Conservation (phyloP, 1,284 basidiomycete genomes). For the Albatrellus sp. region DNA sequence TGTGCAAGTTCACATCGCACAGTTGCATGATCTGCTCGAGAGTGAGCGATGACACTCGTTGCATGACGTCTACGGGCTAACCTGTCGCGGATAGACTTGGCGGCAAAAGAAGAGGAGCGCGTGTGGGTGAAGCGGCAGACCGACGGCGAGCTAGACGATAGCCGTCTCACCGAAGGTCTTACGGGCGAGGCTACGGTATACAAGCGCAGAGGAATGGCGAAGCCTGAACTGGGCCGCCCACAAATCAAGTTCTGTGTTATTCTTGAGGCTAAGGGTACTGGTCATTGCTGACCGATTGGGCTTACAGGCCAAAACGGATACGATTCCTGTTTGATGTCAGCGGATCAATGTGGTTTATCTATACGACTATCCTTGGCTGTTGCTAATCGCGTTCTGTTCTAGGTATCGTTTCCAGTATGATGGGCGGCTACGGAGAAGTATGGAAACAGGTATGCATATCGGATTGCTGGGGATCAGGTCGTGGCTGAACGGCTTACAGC, state of each 20-base stretch:
- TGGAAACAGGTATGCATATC: slow-evolving; percentile 41
- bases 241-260: slow-evolving; percentile 42
- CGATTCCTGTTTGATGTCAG: slow-evolving; percentile 60
- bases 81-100: slow-evolving; percentile 30
- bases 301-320: slow-evolving; percentile 45
- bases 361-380: background rate
- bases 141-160: slow-evolving; percentile 57
- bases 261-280: background rate
- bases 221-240: slow-evolving; percentile 51
- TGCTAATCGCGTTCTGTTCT: background rate
- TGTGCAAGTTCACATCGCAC: slow-evolving; percentile 46
- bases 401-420: slow-evolving; percentile 66
- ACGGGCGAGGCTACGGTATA: slow-evolving; percentile 59
- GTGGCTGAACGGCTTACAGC: slow-evolving; percentile 20
- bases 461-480: background rate
- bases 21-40: slow-evolving; percentile 46
- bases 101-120: slow-evolving; percentile 54
- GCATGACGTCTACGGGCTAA: background rate
- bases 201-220: slow-evolving; percentile 55
- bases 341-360: slow-evolving; percentile 42
- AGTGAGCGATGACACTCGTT: slow-evolving; percentile 24
- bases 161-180: slow-evolving; percentile 49
- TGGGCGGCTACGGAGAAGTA: slow-evolving; percentile 44
- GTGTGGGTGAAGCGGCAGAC: slow-evolving; percentile 60
- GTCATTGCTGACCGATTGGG: background rate